phyloP scores from a whole-genome alignment of 768 basidiomycete species.

The Paxillus ammoniavirescens region DNA sequence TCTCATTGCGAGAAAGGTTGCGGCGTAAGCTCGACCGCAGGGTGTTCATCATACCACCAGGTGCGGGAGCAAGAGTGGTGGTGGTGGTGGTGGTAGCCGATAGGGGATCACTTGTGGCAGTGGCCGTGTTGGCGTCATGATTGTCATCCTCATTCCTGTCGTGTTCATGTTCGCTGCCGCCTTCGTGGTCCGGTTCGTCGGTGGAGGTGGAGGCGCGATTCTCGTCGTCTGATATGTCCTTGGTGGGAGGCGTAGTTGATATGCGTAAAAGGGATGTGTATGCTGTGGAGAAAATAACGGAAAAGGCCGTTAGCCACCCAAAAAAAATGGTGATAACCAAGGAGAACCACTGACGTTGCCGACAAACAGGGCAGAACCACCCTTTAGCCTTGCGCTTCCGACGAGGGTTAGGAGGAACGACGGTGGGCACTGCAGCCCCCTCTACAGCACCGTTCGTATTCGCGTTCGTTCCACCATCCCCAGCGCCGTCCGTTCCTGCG shows the following conservation, averaged over 20 bases:
- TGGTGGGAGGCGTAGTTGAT: slow-evolving; percentile 61
- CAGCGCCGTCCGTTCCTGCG: slow-evolving; percentile 20
- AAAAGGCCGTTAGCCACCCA: background rate
- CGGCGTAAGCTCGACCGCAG: slow-evolving; percentile 27
- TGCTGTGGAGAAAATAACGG: slow-evolving; percentile 40
- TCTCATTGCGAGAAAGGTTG: slow-evolving; percentile 22
- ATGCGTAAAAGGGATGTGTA: slow-evolving; percentile 87
- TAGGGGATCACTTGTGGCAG: slow-evolving; percentile 12
- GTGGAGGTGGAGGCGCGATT: slow-evolving; percentile 23
- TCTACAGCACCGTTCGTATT: slow-evolving; percentile 23
- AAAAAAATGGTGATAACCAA: background rate
- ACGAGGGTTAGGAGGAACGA: slow-evolving; percentile 44
- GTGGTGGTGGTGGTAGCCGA: background rate
- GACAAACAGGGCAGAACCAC: slow-evolving; percentile 96
- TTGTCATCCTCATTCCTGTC: slow-evolving; percentile 11
- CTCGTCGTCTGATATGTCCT: slow-evolving; percentile 36
- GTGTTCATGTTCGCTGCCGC: slow-evolving; percentile 13
- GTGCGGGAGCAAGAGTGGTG: background rate
- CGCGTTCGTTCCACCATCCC: slow-evolving; percentile 14
- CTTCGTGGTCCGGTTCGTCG: slow-evolving; percentile 24
- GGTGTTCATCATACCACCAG: slow-evolving; percentile 20
- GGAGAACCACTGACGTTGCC: slow-evolving; percentile 69
- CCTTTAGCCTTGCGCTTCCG: slow-evolving; percentile 94
- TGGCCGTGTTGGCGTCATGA: background rate
- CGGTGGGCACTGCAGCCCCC: slow-evolving; percentile 18